Evolutionary conservation across 352 stramenopile genomes (phyloP).

Genomic region (Phytophthora pistaciae): DNA sequence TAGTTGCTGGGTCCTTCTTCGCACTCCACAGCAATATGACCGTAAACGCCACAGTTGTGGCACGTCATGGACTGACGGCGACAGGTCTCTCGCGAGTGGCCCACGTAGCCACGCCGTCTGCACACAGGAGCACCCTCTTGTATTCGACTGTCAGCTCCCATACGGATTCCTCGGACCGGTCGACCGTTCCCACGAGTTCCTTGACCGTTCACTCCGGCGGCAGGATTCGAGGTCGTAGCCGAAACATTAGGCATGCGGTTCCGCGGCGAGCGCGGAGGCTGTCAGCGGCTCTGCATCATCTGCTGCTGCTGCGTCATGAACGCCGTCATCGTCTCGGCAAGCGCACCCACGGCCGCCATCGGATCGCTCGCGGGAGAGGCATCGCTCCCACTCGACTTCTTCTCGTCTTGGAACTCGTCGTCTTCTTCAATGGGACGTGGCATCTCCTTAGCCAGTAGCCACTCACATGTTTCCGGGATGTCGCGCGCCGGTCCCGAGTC

Average conservation of each 20-base stretch:
- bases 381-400: neutral
- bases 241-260: neutral
- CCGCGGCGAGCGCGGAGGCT: neutral
- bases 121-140: neutral
- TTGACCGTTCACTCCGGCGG: neutral
- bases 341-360: neutral
- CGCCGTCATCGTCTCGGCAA: neutral
- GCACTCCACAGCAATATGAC: neutral
- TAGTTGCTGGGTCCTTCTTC: neutral
- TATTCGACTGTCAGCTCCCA: neutral
- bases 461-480: conserved; percentile 4
- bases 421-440: conserved; percentile 10
- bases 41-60: neutral
- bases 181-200: neutral
- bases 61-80: neutral
- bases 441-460: conserved; percentile 9
- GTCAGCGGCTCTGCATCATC: neutral
- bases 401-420: conserved; percentile 6
- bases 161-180: neutral
- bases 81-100: neutral
- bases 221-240: neutral
- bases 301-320: neutral
- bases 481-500: neutral
- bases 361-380: neutral
- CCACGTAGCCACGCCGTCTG: neutral